phyloP scores from a whole-genome alignment of 75 land plant genomes.

The Sequoia sempervirens region DNA sequence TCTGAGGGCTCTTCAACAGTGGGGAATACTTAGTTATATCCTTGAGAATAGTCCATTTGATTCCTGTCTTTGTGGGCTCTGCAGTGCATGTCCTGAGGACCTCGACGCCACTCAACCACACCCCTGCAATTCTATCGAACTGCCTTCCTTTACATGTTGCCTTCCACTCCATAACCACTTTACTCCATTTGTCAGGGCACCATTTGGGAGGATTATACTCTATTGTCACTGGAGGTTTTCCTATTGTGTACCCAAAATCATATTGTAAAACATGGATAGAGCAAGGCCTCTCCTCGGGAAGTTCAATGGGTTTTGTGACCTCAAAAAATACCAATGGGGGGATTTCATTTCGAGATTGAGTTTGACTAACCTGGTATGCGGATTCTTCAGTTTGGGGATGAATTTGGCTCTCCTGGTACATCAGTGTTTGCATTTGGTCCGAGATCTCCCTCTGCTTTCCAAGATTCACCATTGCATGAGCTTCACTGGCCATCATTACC shows the following conservation, averaged over 20 bases:
- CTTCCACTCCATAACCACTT: constrained; percentile 19
- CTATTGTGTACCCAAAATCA: constrained; percentile 52
- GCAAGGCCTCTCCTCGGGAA: constrained; percentile 41
- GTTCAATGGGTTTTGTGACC: constrained; percentile 46
- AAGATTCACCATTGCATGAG: background rate
- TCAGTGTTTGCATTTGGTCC: background rate
- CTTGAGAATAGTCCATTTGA: constrained; percentile 24
- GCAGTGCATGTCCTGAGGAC: constrained; percentile 37
- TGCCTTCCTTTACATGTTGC: constrained; percentile 24
- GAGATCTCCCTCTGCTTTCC: background rate
- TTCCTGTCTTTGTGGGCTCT: constrained; percentile 23
- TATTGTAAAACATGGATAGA: constrained; percentile 40
- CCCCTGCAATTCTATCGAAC: constrained; percentile 30
- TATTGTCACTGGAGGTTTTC: constrained; percentile 42
- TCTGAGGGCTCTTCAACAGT: constrained; percentile 12
- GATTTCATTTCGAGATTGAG: background rate
- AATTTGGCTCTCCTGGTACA: background rate
- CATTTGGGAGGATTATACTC: constrained; percentile 43
- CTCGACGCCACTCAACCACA: constrained; percentile 36
- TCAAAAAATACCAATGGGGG: constrained; percentile 34
- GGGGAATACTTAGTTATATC: constrained; percentile 29
- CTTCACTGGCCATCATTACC: background rate
- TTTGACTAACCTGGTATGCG: background rate
- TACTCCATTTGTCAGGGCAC: constrained; percentile 25
- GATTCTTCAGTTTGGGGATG: background rate